phyloP scores from a whole-genome alignment of 495 filamentous ascomycete species.

The Aspergillus taichungensis region DNA sequence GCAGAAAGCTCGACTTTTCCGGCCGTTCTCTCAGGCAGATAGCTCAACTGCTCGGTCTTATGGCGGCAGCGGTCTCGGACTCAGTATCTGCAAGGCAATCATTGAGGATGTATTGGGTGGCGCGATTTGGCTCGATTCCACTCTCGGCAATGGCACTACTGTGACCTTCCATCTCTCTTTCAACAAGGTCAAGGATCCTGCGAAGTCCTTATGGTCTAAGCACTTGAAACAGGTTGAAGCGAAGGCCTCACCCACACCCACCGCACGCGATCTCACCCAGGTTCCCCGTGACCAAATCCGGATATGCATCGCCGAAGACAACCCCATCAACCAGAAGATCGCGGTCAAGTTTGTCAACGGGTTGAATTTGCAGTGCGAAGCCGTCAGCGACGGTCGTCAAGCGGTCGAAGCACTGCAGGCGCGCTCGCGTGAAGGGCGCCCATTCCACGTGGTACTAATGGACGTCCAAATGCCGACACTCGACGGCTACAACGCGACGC shows the following conservation, averaged over 20 bases:
- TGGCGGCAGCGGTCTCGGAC: conserved; percentile 79
- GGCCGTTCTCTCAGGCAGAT: conserved; percentile 86
- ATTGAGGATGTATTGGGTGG: conserved; percentile 87
- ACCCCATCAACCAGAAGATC: conserved; percentile 85
- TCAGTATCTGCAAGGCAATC: conserved; percentile 91
- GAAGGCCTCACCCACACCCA: conserved; percentile 20
- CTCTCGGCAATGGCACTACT: conserved; percentile 67
- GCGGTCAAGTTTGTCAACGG: conserved; percentile 81
- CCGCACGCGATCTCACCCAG: conserved; percentile 48
- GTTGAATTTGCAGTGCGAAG: conserved; percentile 72
- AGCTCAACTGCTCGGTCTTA: conserved; percentile 79
- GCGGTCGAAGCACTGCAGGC: conserved; percentile 74
- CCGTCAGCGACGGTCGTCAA: conserved; percentile 77
- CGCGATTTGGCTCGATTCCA: conserved; percentile 71
- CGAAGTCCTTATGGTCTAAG: conserved; percentile 50
- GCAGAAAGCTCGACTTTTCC: conserved; percentile 76
- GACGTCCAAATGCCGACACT: conserved; percentile 93
- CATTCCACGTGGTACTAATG: conserved; percentile 76
- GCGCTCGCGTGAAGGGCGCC: conserved; percentile 57
- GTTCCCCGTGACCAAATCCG: conserved; percentile 70
- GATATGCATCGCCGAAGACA: conserved; percentile 87
- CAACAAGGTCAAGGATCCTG: conserved; percentile 61
- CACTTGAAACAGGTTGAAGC: conserved; percentile 22
- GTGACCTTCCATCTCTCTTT: conserved; percentile 80
- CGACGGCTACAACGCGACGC: conserved; percentile 89